phyloP scores from a whole-genome alignment of 495 filamentous ascomycete genomes.

The Neurospora sp. region DNA sequence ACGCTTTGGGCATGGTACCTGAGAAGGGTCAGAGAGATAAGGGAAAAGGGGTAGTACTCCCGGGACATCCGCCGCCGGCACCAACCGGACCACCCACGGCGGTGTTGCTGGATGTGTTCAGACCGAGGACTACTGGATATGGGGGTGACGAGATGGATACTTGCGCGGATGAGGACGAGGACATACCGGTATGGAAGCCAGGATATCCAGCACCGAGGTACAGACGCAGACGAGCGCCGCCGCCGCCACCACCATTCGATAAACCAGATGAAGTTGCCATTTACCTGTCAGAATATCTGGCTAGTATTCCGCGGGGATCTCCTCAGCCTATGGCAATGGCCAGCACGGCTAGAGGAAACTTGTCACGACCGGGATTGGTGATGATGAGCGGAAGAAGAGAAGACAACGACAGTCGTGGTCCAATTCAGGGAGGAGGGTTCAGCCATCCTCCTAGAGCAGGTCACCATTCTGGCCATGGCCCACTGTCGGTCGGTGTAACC shows the following conservation, averaged over 20 bases:
- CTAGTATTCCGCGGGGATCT: slow-evolving; percentile 8
- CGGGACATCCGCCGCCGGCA: not conserved
- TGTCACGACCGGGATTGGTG: not conserved
- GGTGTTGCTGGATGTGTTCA: not conserved
- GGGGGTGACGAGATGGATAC: slow-evolving; percentile 1
- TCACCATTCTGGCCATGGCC: not conserved
- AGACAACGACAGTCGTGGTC: not conserved
- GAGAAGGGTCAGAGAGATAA: slow-evolving; percentile 6
- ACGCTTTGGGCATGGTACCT: slow-evolving; percentile 13
- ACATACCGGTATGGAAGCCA: not conserved
- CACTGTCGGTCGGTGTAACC: not conserved
- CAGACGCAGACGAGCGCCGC: slow-evolving; percentile 8
- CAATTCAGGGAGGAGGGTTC: not conserved
- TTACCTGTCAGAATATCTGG: slow-evolving; percentile 6
- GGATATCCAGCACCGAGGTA: slow-evolving; percentile 8
- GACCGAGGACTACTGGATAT: not conserved
- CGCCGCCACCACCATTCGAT: not conserved
- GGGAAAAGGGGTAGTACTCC: not conserved
- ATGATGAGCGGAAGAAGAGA: not conserved
- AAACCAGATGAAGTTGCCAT: not conserved
- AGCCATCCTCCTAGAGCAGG: not conserved
- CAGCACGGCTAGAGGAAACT: not conserved
- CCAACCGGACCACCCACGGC: not conserved
- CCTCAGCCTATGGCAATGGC: not conserved
- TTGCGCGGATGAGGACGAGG: slow-evolving; percentile 7